Evolutionary conservation across 192 early-diverging fungal species (phyloP), one percentile per base, ranked within the genome.

Genomic region (Backusella morwellensis): DNA sequence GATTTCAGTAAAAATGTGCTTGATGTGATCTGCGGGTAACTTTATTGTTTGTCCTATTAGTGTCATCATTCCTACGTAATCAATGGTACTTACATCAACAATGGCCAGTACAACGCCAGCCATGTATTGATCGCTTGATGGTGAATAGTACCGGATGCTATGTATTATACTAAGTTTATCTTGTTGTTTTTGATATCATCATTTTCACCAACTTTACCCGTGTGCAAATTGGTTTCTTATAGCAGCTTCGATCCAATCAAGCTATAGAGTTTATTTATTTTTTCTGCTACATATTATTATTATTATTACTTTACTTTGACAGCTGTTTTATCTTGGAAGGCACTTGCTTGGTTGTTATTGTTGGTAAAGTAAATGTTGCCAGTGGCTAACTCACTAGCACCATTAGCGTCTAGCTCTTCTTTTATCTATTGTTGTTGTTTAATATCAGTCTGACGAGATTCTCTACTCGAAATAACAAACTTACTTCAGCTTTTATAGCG

Each of bases 1-100:
- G 11, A 85, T 54, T 35, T 66, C 83, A 75, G 74, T 79, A 74
- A 79, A 81, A 3, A 88, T 66, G 21, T 29, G 29, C 2, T 71
- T 72, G 11, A 44, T 59, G 29, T 88, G 84, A 11, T 73, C 23
- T 32, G 42, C 4, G 0, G 83, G 68, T 40, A 87, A 41, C 78
- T 78, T 52, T 26, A 32, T 9, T 26, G 5, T 66, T 15, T 32
- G 32, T 34, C 44, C 5, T 19, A 17, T 56, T 8, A 19, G 15
- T 7, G 3, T 0, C 6, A 52, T 54, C 6, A 70, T 70, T 21
- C 8, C 17, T 40, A 2, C n/a, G 7, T 41, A 26, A 26, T 52
- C 19, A 14, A 17, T 3, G 21, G 1, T 1, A 26, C 38, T 68
- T 29, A 75, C 74, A 41, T 67, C 63, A 1, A 32, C 15, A n/a